Evolutionary conservation across 305 asterid species (phyloP), one percentile per base, ranked within the genome.

Genomic region (Fraxinus sp.): DNA sequence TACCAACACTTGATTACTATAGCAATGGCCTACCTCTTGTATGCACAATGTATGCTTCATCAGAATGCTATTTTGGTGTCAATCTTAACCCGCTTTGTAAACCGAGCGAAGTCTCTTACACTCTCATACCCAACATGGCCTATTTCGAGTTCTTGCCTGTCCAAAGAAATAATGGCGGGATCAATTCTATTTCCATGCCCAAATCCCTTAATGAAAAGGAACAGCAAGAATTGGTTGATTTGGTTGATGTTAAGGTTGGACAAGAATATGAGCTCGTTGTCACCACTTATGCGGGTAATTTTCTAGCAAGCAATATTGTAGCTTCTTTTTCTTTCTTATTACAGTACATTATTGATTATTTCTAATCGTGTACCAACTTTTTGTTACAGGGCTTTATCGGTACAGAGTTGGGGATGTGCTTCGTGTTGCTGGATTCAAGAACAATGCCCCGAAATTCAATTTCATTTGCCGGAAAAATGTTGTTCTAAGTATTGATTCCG

Each of bases 361-460:
- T 0, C 33, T 18, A 20, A 76, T 24, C 3, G 4, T 46, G 2
- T 2, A 62, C 4, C 2, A 22, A 62, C 57, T 52, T 49, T 8
- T 14, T 68, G 9, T 49, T 36, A 49, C 88, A 91, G 98, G 98
- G 22, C 90, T 93, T 0, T 95, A 92, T 77, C 88, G 98, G 1
- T 95, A 95, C 86, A 80, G 97, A 70, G 98, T 95, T 0, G 98
- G 98, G 13, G 98, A 95, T 57, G 90, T 95, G 14, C 94, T 95
- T 0, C 90, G 91, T 0, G 98, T 95, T 13, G 93, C 98, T 2
- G 98, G 98, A 37, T 95, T 93, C 92, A 93, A 95, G 88, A 93
- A 93, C 94, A 93, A 89, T 1, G 96, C 97, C 5, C 98, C 98
- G 0, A 98, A 95, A 57, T 95, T 95, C 93, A 91, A 88, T 91